Conservation (phyloP, 108 stramenopile genomes). For the Cylindrotheca closterium region DNA sequence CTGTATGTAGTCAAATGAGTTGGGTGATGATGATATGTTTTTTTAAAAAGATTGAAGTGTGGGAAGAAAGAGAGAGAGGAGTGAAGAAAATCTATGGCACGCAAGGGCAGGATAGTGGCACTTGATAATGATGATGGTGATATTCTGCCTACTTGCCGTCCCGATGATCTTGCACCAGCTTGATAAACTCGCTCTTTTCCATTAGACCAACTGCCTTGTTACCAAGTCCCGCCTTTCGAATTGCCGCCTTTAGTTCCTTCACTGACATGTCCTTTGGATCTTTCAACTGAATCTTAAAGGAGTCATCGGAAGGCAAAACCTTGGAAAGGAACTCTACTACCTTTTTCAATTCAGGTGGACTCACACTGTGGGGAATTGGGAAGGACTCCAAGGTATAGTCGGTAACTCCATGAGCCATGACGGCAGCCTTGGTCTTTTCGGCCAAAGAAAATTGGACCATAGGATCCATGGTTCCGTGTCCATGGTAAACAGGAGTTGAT, state of each 20-base stretch:
- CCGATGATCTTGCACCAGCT: conserved; percentile 77
- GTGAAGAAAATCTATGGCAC: not conserved
- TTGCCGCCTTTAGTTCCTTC: conserved; percentile 91
- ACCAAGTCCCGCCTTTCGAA: conserved; percentile 78
- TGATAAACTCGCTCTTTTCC: conserved; percentile 91
- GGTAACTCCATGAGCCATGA: conserved; percentile 57
- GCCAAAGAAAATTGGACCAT: conserved; percentile 76
- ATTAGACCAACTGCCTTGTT: conserved; percentile 83
- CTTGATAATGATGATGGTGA: conserved; percentile 19
- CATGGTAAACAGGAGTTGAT: conserved; percentile 80
- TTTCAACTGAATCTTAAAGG: conserved; percentile 62
- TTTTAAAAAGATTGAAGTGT: too few relatives aligned
- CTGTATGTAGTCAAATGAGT: too few relatives aligned
- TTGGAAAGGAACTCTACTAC: conserved; percentile 62
- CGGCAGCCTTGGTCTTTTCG: conserved; percentile 55
- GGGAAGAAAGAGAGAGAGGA: too few relatives aligned
- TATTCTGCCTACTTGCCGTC: conserved; percentile 28
- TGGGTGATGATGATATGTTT: too few relatives aligned
- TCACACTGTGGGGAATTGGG: conserved; percentile 79
- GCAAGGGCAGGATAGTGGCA: not conserved
- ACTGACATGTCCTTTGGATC: conserved; percentile 86
- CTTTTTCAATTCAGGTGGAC: conserved; percentile 67
- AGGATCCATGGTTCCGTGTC: conserved; percentile 87
- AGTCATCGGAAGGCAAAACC: conserved; percentile 66
- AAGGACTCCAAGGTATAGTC: conserved; percentile 79